phyloP scores from a whole-genome alignment of 768 basidiomycete genomes.

The Hirschioporus abietinus region DNA sequence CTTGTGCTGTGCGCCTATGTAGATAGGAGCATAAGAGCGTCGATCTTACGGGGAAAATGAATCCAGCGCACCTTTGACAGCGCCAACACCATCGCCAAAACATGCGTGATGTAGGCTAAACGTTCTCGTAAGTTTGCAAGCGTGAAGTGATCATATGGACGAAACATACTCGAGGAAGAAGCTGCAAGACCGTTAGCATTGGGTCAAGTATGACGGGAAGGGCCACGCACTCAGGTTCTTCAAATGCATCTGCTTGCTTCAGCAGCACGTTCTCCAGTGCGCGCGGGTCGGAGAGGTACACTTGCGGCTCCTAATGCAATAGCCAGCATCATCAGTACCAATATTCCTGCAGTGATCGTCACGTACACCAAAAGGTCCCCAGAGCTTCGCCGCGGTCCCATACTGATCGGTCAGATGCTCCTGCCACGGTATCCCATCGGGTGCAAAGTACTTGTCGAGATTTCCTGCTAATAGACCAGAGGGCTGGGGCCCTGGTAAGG shows the following conservation, averaged over 20 bases:
- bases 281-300: slow-evolving; percentile 33
- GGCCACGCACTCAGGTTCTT: slow-evolving; percentile 15
- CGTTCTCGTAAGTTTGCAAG: neutral
- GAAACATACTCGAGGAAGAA: neutral
- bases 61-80: slow-evolving; percentile 27
- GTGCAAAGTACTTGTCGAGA: slow-evolving; percentile 13
- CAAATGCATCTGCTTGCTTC: slow-evolving; percentile 13
- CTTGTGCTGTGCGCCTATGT: slow-evolving; percentile 21
- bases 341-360: too few species aligned
- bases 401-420: slow-evolving; percentile 17
- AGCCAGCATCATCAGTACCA: neutral
- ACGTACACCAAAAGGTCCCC: slow-evolving; percentile 18
- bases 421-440: slow-evolving; percentile 10
- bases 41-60: neutral
- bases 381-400: slow-evolving; percentile 14
- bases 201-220: neutral
- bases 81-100: slow-evolving; percentile 33
- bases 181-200: neutral
- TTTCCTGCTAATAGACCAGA: slow-evolving; percentile 14
- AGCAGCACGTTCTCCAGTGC: slow-evolving; percentile 13
- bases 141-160: too few species aligned
- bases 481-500: neutral
- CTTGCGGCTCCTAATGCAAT: slow-evolving; percentile 13
- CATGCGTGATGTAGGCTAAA: slow-evolving; percentile 15
- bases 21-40: neutral